Conservation (phyloP, 345 rosid genomes). For the Lepidium didymum region DNA sequence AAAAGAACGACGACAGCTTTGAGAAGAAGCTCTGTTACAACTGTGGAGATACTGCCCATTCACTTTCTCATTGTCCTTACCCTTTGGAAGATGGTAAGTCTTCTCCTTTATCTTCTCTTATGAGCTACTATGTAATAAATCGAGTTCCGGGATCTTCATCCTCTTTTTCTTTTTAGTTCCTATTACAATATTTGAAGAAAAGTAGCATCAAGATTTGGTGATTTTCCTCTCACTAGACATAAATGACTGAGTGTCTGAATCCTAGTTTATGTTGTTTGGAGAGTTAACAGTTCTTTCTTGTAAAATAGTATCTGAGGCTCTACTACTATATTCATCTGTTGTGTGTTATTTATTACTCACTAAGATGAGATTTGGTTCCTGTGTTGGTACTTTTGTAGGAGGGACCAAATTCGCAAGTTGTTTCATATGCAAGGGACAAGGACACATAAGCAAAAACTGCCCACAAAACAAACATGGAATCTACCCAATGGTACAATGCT, state of each 20-base stretch:
- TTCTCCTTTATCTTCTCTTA: neutral
- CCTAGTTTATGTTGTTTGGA: neutral
- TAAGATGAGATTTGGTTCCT: neutral
- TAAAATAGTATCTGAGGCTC: neutral
- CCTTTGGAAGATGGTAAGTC: slow-evolving; percentile 72
- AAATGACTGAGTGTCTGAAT: neutral
- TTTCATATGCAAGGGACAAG: slow-evolving; percentile 72
- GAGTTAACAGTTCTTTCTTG: neutral
- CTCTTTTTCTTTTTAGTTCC: neutral
- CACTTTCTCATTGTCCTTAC: slow-evolving; percentile 62
- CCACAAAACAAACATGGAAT: slow-evolving; percentile 77
- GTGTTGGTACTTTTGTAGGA: slow-evolving; percentile 37
- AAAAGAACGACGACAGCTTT: slow-evolving; percentile 44
- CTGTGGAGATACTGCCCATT: slow-evolving; percentile 80
- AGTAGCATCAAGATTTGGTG: neutral
- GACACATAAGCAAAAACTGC: slow-evolving; percentile 91
- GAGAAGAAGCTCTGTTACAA: slow-evolving; percentile 73
- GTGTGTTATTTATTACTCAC: neutral
- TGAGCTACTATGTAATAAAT: neutral
- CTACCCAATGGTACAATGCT: slow-evolving; percentile 76
- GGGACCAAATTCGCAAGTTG: slow-evolving; percentile 88
- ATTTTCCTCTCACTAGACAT: neutral
- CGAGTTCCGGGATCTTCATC: neutral
- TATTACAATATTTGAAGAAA: neutral
- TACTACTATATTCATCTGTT: neutral